Conservation (phyloP, 2,329 filamentous ascomycete species). For the Fonsecaea erecta region DNA sequence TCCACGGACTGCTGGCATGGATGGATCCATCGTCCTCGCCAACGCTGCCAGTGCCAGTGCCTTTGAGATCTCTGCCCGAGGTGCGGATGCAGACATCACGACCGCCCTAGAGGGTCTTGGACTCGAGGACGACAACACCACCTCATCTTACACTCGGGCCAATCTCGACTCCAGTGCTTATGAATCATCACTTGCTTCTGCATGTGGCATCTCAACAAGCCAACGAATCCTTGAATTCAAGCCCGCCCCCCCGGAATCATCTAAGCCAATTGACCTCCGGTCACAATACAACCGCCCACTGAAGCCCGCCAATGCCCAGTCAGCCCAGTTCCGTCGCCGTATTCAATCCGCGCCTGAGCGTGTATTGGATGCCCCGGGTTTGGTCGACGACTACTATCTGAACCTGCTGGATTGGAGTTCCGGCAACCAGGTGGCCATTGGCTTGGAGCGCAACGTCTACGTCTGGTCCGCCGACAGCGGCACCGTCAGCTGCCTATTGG, state of each 20-base stretch:
- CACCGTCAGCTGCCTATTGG: constrained; percentile 83
- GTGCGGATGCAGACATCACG: constrained; percentile 73
- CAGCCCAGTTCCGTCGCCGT: constrained; percentile 86
- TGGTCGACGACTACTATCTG: constrained; percentile 98
- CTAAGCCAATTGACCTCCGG: constrained; percentile 95
- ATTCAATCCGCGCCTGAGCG: constrained; percentile 94
- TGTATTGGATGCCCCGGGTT: constrained; percentile 91
- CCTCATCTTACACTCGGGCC: constrained; percentile 71
- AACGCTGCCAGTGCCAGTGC: constrained; percentile 62
- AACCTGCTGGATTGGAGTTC: constrained; percentile 99
- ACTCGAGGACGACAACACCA: constrained; percentile 72
- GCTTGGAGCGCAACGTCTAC: constrained; percentile 94
- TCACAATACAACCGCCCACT: constrained; percentile 98
- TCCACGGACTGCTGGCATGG: constrained; percentile 70
- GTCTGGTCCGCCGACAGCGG: constrained; percentile 98
- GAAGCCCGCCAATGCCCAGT: constrained; percentile 72
- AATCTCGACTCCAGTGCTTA: constrained; percentile 89
- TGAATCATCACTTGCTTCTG: constrained; percentile 85
- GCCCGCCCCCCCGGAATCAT: constrained; percentile 95
- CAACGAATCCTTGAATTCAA: constrained; percentile 98
- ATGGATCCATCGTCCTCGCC: constrained; percentile 76
- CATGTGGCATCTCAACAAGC: constrained; percentile 90
- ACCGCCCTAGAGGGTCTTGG: constrained; percentile 79
- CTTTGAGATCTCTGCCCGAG: constrained; percentile 65
- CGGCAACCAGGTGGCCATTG: constrained; percentile 96